phyloP scores from a whole-genome alignment of 2,329 filamentous ascomycete genomes.

The Arthrobotrys musiformis region DNA sequence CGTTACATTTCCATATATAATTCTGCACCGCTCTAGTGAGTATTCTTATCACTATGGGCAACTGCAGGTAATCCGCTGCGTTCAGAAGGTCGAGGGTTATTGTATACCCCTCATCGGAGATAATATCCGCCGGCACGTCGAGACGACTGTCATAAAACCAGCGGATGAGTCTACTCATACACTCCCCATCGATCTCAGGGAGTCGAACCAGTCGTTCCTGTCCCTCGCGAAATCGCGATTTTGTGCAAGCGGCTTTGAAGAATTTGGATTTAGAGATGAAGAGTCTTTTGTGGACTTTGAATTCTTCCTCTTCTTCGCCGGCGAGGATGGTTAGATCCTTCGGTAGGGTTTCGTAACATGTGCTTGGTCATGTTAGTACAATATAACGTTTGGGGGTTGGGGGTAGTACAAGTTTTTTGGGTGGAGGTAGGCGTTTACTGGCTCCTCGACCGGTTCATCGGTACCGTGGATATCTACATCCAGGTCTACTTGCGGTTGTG shows the following conservation, averaged over 20 bases:
- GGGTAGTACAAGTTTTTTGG: too few relatives aligned
- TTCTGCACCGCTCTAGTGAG: constrained; percentile 5
- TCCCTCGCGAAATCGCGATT: constrained; percentile 34
- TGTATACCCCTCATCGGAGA: constrained; percentile 26
- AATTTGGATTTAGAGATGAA: constrained; percentile 31
- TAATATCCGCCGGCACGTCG: constrained; percentile 18
- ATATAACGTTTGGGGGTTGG: not conserved
- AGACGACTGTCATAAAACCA: constrained; percentile 38
- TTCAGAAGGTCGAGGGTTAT: constrained; percentile 21
- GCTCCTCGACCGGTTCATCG: not conserved
- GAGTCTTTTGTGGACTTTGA: constrained; percentile 23
- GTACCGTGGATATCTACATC: not conserved
- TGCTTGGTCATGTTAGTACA: not conserved
- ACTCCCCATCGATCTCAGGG: constrained; percentile 24
- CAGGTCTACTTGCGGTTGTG: not conserved
- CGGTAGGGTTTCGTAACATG: constrained; percentile 3
- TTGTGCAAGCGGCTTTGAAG: constrained; percentile 38
- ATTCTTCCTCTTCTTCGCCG: constrained; percentile 19
- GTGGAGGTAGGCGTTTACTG: too few relatives aligned
- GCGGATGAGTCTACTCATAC: not conserved
- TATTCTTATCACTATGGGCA: not conserved
- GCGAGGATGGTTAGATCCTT: constrained; percentile 20
- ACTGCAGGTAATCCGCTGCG: constrained; percentile 37
- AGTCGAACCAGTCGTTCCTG: constrained; percentile 14
- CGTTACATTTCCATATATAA: constrained; percentile 13